These are phyloP conservation scores for Fragilaria crotonensis DNA, from an alignment of 108 stramenopile genomes.

Conservation along the genomic window DNA sequence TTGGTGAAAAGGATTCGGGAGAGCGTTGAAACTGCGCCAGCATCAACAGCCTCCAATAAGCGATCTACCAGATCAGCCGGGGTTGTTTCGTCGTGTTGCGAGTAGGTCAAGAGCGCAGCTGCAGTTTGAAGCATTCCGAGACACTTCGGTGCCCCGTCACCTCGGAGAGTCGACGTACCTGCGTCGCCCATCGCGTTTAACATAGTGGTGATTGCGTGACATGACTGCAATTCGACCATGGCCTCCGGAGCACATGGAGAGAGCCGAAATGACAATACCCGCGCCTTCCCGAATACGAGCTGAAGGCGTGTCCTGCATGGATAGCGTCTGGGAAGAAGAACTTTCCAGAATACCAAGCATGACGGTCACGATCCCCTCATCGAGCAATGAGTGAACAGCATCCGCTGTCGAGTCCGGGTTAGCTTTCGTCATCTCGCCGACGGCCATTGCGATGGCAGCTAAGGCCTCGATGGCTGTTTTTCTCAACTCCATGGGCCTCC, in stretches of 20 bases:
- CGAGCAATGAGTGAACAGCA: slow-evolving; percentile 32
- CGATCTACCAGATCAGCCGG: slow-evolving; percentile 44
- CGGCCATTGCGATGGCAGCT: slow-evolving; percentile 37
- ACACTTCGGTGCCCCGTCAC: slow-evolving; percentile 60
- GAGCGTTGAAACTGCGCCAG: slow-evolving; percentile 48
- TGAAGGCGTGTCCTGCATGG: slow-evolving; percentile 51
- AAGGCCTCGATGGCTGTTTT: slow-evolving; percentile 45
- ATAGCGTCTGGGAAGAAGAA: slow-evolving; percentile 43
- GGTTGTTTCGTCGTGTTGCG: slow-evolving; percentile 35
- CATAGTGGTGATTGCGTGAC: slow-evolving; percentile 43
- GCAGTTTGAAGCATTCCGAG: slow-evolving; percentile 61
- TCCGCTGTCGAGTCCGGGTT: neutral
- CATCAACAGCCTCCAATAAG: slow-evolving; percentile 63
- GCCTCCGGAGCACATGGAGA: slow-evolving; percentile 58
- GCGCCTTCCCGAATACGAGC: slow-evolving; percentile 56
- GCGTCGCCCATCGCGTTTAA: slow-evolving; percentile 42
- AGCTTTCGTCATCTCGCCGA: slow-evolving; percentile 37
- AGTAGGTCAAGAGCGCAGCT: slow-evolving; percentile 46
- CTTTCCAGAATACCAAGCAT: slow-evolving; percentile 33
- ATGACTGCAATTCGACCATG: slow-evolving; percentile 48
- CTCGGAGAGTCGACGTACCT: slow-evolving; percentile 46
- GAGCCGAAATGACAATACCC: slow-evolving; percentile 47
- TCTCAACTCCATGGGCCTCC: slow-evolving; percentile 40
- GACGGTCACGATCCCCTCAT: slow-evolving; percentile 32
- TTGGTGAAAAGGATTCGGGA: slow-evolving; percentile 51